These are phyloP conservation scores for Paramecium sexaurelia DNA, from an alignment of 73 alveolate genomes.

Conservation along the genomic window DNA sequence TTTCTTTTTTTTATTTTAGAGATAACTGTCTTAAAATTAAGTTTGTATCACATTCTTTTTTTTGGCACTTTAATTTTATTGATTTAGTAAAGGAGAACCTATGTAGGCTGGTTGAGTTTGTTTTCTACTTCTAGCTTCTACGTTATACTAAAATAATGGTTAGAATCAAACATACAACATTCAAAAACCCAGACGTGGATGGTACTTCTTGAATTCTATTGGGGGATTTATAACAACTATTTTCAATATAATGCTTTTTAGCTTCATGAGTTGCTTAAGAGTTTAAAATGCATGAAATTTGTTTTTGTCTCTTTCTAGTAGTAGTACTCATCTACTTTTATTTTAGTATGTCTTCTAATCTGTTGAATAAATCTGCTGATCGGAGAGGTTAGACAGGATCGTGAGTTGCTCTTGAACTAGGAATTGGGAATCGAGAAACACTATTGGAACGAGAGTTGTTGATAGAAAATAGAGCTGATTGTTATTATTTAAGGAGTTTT, in stretches of 20 bases:
- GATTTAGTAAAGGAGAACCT: background rate
- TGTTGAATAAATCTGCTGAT: slow-evolving; percentile 20
- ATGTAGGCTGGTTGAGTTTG: background rate
- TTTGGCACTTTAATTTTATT: background rate
- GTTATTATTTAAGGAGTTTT: slow-evolving; percentile 8
- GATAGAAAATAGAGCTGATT: slow-evolving; percentile 24
- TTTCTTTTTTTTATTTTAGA: background rate
- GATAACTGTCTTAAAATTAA: background rate
- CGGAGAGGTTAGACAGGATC: slow-evolving; percentile 3
- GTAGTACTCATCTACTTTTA: background rate
- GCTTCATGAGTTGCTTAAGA: slow-evolving; percentile 17
- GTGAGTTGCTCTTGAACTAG: slow-evolving; percentile 32
- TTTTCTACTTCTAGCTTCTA: background rate
- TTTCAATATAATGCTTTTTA: background rate
- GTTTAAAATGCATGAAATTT: slow-evolving; percentile 10
- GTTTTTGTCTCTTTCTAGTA: background rate
- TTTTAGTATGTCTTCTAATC: slow-evolving; percentile 49
- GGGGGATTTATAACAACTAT: slow-evolving; percentile 21
- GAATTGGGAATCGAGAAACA: slow-evolving; percentile 34
- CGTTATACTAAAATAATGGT: background rate
- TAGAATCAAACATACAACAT: slow-evolving; percentile 34
- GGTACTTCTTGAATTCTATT: background rate
- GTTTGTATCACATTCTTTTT: background rate
- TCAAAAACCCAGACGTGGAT: background rate
- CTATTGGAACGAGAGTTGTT: slow-evolving; percentile 45